Conservation (phyloP, 352 stramenopile species). For the Phytophthora lateralis region DNA sequence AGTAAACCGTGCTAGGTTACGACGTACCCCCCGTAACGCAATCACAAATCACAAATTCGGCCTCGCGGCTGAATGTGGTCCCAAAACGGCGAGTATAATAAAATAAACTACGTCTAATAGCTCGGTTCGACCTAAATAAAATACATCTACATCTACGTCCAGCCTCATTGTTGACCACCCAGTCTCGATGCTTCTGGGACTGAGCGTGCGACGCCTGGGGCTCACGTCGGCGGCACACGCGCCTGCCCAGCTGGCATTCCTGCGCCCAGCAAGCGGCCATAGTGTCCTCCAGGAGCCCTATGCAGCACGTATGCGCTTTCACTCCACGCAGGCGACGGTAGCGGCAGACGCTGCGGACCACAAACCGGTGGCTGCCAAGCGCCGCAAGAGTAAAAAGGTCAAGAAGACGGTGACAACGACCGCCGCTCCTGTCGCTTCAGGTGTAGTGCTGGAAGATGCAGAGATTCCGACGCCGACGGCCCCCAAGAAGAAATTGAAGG, state of each 20-base stretch:
- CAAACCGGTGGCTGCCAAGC: conserved; percentile 38
- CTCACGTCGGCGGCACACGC: conserved; percentile 3
- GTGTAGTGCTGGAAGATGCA: conserved; percentile 5
- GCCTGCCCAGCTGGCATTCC: conserved; percentile 1
- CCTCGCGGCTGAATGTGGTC: too few species aligned
- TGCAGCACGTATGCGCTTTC: conserved; percentile 8
- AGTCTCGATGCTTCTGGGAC: conserved; percentile 30
- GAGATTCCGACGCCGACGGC: background rate
- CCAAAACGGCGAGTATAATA: too few species aligned
- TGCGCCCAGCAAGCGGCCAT: background rate
- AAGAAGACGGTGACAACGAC: conserved; percentile 32
- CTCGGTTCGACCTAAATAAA: too few species aligned
- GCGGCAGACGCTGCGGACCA: conserved; percentile 2
- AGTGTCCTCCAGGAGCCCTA: background rate
- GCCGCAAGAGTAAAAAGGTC: conserved; percentile 31
- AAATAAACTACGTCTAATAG: background rate
- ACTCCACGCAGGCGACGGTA: conserved; percentile 7
- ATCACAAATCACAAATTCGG: too few species aligned
- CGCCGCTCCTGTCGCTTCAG: background rate
- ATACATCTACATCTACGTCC: too few species aligned
- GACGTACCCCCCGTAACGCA: too few species aligned
- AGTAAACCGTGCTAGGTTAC: too few species aligned
- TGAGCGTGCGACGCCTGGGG: conserved; percentile 21
- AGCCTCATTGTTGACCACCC: conserved; percentile 17
- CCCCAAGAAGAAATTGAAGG: conserved; percentile 15